Conservation (phyloP, 192 early-diverging fungal species). For the Diversispora eburnea region DNA sequence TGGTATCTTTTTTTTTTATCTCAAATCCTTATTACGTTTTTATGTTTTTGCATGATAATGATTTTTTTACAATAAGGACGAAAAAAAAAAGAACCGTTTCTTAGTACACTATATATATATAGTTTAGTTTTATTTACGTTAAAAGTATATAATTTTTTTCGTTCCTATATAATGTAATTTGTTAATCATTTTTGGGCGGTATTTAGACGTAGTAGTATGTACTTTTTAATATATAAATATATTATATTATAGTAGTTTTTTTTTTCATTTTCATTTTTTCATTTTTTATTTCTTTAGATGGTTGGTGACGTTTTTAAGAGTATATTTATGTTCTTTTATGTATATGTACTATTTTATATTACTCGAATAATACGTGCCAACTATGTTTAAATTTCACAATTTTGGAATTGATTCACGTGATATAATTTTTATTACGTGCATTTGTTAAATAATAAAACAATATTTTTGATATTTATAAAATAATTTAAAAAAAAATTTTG, state of each 20-base stretch:
- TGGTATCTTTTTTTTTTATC: not conserved
- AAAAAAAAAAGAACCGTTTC: not conserved
- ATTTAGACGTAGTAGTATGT: not conserved
- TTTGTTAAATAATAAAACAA: not conserved
- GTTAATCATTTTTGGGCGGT: not conserved
- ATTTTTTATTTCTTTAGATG: too few species aligned
- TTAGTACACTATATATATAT: not conserved
- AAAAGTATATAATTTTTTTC: slow-evolving; percentile 5
- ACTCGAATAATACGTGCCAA: too few species aligned
- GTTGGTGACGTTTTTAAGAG: too few species aligned
- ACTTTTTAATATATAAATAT: not conserved
- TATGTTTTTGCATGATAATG: not conserved
- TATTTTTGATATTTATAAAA: too few species aligned
- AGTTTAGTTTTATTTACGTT: not conserved
- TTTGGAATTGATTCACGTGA: too few species aligned
- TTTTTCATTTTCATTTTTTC: too few species aligned
- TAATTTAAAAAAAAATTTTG: not conserved
- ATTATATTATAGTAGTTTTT: too few species aligned
- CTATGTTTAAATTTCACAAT: too few species aligned
- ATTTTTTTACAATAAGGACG: not conserved
- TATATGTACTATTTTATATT: too few species aligned
- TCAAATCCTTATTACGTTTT: not conserved
- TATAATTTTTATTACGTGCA: not conserved
- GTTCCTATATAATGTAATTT: slow-evolving; percentile 1
- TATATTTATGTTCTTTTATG: too few species aligned